Percentiles rank a stretch among this genome's conserved stretches.
These are phyloP conservation scores for Pleoardoris graminearum DNA, from an alignment of 2,329 filamentous ascomycete species.

Conservation along the genomic window DNA sequence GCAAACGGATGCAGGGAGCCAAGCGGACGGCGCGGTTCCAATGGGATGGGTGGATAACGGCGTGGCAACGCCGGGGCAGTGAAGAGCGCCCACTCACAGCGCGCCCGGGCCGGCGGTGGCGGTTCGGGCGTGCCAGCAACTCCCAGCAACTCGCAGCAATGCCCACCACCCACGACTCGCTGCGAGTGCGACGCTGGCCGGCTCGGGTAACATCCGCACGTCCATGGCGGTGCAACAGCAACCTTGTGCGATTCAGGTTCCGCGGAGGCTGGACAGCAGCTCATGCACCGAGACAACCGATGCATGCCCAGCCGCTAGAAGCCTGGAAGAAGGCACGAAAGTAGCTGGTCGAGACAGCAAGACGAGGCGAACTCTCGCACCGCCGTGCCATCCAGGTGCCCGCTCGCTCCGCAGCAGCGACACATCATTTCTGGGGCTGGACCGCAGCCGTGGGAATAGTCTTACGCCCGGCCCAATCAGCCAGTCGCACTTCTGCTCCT, in stretches of 20 bases:
- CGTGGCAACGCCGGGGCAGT: slow-evolving; percentile 4
- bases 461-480: slow-evolving; percentile 10
- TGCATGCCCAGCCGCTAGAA: not conserved
- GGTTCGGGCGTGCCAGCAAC: not conserved
- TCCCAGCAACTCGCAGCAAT: no score
- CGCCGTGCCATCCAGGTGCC: not conserved
- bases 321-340: slow-evolving; percentile 2
- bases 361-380: not conserved
- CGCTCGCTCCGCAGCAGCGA: not conserved
- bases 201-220: slow-evolving; percentile 4
- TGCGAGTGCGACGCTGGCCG: slow-evolving; percentile 1
- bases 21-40: slow-evolving; percentile 9
- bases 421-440: not conserved
- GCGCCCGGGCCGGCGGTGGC: not conserved
- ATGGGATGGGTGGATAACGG: slow-evolving; percentile 5
- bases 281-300: not conserved
- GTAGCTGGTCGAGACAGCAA: no score
- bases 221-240: not conserved
- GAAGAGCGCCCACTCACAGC: not conserved
- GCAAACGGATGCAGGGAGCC: not conserved
- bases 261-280: not conserved
- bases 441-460: slow-evolving; percentile 20
- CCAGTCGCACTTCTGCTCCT: no score
- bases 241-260: not conserved
- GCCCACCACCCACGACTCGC: not conserved